Conservation (phyloP, 1,139 yeast species). For the Blastobotrys persicus region DNA sequence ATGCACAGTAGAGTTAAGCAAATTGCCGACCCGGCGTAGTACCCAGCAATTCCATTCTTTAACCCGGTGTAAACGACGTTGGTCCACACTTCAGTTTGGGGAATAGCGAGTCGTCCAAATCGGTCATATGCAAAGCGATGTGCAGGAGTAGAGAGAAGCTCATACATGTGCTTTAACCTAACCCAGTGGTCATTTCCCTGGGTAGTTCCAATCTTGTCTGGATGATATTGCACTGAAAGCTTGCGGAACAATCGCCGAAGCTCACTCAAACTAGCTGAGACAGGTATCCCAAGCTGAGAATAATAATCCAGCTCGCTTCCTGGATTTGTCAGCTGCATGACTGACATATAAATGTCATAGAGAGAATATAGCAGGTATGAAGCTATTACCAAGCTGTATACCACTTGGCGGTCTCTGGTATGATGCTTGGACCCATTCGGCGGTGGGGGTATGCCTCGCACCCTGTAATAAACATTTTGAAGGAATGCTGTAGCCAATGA, state of each 20-base stretch:
- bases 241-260: conserved; percentile 27
- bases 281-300: conserved; percentile 20
- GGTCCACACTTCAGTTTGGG: background rate
- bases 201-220: conserved; percentile 34
- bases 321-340: conserved; percentile 8
- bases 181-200: conserved; percentile 27
- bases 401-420: background rate
- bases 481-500: conserved; percentile 18
- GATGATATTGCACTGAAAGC: conserved; percentile 34
- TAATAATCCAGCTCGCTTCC: conserved; percentile 18
- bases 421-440: background rate
- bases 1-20: background rate
- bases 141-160: conserved; percentile 30
- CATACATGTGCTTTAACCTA: conserved; percentile 31
- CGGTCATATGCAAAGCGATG: conserved; percentile 37
- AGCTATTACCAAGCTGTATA: conserved; percentile 8
- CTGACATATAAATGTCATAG: background rate
- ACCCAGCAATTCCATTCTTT: background rate
- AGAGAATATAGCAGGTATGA: conserved; percentile 8
- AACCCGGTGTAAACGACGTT: background rate
- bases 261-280: conserved; percentile 18
- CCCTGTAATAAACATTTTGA: conserved; percentile 20
- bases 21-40: background rate
- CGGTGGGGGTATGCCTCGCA: background rate
- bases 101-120: conserved; percentile 18